Conservation (phyloP, 2,329 filamentous ascomycete species). For the Hypomyces perniciosus region DNA sequence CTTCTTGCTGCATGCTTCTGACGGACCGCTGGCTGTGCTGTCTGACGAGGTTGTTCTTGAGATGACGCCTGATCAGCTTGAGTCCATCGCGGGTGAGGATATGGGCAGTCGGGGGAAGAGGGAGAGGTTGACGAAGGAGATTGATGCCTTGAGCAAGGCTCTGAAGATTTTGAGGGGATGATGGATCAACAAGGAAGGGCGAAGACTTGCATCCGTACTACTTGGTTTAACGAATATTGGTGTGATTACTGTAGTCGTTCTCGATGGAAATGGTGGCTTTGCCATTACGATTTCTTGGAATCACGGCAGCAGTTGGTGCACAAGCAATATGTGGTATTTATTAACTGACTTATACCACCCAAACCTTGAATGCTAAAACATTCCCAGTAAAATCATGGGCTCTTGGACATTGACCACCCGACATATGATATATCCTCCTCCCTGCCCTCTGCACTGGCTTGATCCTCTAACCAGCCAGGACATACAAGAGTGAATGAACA, state of each 20-base stretch:
- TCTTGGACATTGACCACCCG: not conserved
- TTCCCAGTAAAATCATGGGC: not conserved
- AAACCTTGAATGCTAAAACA: not conserved
- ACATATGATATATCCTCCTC: not conserved
- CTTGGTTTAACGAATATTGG: too few relatives aligned
- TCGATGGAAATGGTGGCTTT: not conserved
- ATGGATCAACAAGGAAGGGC: not conserved
- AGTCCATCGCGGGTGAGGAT: slow-evolving; percentile 51
- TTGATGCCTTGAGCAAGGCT: slow-evolving; percentile 37
- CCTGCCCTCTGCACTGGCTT: not conserved
- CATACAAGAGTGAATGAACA: too few relatives aligned
- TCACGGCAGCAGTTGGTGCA: not conserved
- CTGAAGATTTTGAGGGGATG: slow-evolving; percentile 19
- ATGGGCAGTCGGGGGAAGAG: slow-evolving; percentile 20
- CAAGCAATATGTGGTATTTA: too few relatives aligned
- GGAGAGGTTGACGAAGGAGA: slow-evolving; percentile 37
- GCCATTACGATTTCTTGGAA: not conserved
- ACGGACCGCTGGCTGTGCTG: slow-evolving; percentile 49
- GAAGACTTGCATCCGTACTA: too few relatives aligned
- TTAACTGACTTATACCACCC: too few relatives aligned
- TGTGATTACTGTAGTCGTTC: not conserved
- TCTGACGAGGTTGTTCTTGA: slow-evolving; percentile 43
- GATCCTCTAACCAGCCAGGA: too few relatives aligned
- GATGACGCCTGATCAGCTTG: slow-evolving; percentile 43
- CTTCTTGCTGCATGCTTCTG: slow-evolving; percentile 42